Evolutionary conservation across 2,329 filamentous ascomycete genomes (phyloP).

Genomic region (Claviceps pusilla): DNA sequence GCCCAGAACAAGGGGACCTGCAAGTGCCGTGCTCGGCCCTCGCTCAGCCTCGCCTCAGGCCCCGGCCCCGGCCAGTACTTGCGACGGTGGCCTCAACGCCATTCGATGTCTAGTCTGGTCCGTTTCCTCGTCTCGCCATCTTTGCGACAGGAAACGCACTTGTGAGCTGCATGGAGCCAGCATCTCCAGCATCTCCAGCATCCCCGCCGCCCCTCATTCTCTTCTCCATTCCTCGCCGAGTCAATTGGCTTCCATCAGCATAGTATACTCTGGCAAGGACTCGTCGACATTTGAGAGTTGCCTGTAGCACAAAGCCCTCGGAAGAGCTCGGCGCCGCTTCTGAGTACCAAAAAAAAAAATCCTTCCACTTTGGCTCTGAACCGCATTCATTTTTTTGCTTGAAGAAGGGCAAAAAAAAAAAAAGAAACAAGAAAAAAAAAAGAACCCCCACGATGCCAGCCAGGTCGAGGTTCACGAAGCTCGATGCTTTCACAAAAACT

Average conservation of each 20-base stretch:
- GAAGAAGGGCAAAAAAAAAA: too few relatives aligned
- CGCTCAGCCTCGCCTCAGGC: not conserved
- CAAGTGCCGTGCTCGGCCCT: not conserved
- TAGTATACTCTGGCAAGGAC: not conserved
- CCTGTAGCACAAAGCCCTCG: not conserved
- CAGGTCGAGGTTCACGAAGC: slow-evolving; percentile 87
- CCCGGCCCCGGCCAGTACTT: slow-evolving; percentile 10
- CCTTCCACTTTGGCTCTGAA: not conserved
- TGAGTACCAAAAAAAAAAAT: not conserved
- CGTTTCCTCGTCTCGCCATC: not conserved
- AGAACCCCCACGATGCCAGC: slow-evolving; percentile 47
- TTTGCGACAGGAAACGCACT: not conserved
- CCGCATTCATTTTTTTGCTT: too few relatives aligned
- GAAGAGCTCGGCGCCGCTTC: not conserved
- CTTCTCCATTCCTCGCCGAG: not conserved
- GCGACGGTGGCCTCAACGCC: slow-evolving; percentile 22
- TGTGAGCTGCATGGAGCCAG: not conserved
- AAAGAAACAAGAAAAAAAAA: too few relatives aligned
- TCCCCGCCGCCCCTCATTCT: not conserved
- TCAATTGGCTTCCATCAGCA: not conserved
- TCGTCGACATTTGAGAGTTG: not conserved
- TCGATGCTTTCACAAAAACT: slow-evolving; percentile 98
- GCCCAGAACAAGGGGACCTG: not conserved
- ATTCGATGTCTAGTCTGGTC: not conserved
- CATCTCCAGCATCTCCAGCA: not conserved